These are phyloP conservation scores for Russula foetens DNA, from an alignment of 768 basidiomycete genomes.

Conservation along the genomic window DNA sequence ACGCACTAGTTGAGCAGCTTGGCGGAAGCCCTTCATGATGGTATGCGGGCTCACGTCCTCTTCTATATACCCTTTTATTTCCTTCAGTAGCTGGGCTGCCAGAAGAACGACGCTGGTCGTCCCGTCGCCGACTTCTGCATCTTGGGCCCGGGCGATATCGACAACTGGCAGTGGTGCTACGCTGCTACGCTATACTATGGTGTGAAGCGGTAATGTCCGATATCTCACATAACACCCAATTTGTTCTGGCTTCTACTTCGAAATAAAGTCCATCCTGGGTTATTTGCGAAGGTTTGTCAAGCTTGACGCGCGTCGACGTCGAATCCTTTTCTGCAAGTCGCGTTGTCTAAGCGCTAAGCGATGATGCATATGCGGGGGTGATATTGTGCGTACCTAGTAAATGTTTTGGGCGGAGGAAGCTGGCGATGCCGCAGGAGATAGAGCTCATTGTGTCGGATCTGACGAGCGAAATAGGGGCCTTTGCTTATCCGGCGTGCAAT, in stretches of 20 bases:
- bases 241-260: too few relatives aligned
- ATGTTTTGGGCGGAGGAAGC: not conserved
- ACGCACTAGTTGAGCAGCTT: constrained; percentile 78
- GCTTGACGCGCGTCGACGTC: too few relatives aligned
- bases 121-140: constrained; percentile 97
- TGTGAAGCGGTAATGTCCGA: too few relatives aligned
- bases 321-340: too few relatives aligned
- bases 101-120: constrained; percentile 94
- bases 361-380: too few relatives aligned
- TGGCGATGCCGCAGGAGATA: not conserved
- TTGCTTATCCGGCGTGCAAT: not conserved
- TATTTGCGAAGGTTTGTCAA: too few relatives aligned
- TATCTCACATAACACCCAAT: too few relatives aligned
- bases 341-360: too few relatives aligned
- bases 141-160: constrained; percentile 96
- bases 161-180: too few relatives aligned
- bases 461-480: not conserved
- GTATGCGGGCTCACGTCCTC: constrained; percentile 97
- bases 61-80: constrained; percentile 85
- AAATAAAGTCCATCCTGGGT: too few relatives aligned
- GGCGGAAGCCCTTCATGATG: constrained; percentile 93
- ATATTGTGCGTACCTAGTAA: not conserved
- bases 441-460: not conserved
- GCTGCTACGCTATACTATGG: too few relatives aligned
- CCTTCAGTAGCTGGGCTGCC: constrained; percentile 91